Evolutionary conservation across 306 rosid genomes (phyloP), one percentile per base, ranked within the genome.

Genomic region (Lotus japonicus): DNA sequence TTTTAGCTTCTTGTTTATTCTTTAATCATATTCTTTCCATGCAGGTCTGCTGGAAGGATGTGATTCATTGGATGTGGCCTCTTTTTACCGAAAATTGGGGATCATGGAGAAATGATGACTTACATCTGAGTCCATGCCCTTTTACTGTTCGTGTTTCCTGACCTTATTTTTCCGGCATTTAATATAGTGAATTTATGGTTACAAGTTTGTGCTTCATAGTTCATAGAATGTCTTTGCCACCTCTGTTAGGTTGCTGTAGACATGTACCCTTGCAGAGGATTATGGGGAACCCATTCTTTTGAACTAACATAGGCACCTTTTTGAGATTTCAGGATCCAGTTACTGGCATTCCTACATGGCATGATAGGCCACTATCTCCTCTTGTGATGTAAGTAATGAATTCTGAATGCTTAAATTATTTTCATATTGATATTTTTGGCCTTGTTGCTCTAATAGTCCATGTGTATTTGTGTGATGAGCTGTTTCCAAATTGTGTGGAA

Each of bases 1-100:
- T 60, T 9, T 70, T 5, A 21, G 26, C 1, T 64, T 52, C n/a
- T 26, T 23, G 33, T 51, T 9, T 45, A 15, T 31, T 75, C 4
- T 26, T 36, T 19, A 23, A 33, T 44, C 36, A 60, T 73, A 58
- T 35, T 68, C 55, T 23, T 50, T 49, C 13, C 58, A 15, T 7
- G 9, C 28, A 90, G 97, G 83, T 90, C 51, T 77, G 89, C 70
- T 88, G 97, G 97, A 78, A 84, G 71, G 97, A 90, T 11, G 92
- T 90, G 72, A 84, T 66, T 70, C 97, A 90, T 63, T 90, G 97
- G 97, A 82, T 90, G 95, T 90, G 97, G 97, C 97, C 97, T 15
- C 87, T 90, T 79, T 90, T 88, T 81, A 82, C 86, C 15, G 95
- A 86, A 58, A 48, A 78, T 66, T 90, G 92, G 95, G 97, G 88